Conservation (phyloP, 495 filamentous ascomycete species). For the Aspergillus olivimuriae region DNA sequence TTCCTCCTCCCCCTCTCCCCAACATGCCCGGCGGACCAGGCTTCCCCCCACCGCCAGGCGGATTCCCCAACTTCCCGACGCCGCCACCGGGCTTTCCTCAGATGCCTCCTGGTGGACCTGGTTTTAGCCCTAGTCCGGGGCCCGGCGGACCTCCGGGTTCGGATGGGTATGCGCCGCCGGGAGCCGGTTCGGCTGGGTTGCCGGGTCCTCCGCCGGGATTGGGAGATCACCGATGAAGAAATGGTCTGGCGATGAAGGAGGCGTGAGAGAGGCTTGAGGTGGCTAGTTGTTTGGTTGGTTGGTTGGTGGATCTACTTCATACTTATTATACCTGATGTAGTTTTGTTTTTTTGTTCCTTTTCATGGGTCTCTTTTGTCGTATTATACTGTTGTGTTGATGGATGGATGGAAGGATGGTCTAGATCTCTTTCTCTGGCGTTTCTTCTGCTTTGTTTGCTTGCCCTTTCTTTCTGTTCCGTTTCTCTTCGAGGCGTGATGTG, state of each 20-base stretch:
- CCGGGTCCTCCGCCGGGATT: constrained; percentile 19
- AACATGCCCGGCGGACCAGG: constrained; percentile 30
- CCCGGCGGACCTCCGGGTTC: constrained; percentile 26
- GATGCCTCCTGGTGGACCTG: constrained; percentile 14
- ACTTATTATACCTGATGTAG: no score
- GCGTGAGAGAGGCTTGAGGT: no score
- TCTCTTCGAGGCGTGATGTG: no score
- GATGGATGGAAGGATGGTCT: no score
- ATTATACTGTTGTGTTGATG: no score
- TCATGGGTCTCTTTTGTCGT: no score
- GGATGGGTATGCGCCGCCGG: constrained; percentile 25
- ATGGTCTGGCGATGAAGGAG: background rate
- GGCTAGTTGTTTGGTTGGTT: no score
- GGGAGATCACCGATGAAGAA: constrained; percentile 13
- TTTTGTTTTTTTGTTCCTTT: no score
- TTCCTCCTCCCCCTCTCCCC: constrained; percentile 28
- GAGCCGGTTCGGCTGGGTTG: constrained; percentile 8
- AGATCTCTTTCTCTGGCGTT: no score
- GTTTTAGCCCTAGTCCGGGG: constrained; percentile 21
- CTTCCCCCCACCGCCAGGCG: constrained; percentile 56
- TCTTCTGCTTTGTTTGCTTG: no score
- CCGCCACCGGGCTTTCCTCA: constrained; percentile 28
- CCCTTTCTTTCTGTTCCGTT: no score
- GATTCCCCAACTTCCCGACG: constrained; percentile 48
- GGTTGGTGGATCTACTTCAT: no score